These are phyloP conservation scores for Sarcodon aspratus DNA, from an alignment of 768 basidiomycete genomes.

Conservation along the genomic window DNA sequence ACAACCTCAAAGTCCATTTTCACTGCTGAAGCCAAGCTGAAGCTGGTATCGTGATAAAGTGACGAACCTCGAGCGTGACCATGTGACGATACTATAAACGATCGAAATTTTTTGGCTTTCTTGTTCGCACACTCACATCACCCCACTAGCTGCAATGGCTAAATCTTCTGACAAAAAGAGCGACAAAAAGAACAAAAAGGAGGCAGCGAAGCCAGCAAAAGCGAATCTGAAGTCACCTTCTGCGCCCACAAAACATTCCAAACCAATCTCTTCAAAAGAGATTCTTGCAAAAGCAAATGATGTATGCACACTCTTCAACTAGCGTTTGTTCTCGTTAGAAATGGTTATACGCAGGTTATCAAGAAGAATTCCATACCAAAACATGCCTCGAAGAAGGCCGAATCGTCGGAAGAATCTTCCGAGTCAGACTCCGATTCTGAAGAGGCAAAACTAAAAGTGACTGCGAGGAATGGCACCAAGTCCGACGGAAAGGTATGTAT, in stretches of 20 bases:
- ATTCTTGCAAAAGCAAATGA: constrained; percentile 23
- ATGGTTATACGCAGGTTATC: too few species aligned
- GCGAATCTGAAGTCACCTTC: constrained; percentile 14
- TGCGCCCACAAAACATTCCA: constrained; percentile 10
- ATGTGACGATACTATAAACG: not conserved
- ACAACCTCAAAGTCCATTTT: constrained; percentile 51
- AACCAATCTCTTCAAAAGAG: constrained; percentile 27
- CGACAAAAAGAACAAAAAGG: constrained; percentile 25
- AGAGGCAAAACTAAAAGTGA: constrained; percentile 11
- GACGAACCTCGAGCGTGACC: not conserved
- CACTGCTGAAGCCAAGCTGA: not conserved
- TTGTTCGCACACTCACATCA: constrained; percentile 10
- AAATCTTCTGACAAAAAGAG: constrained; percentile 29
- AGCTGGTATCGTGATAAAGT: not conserved
- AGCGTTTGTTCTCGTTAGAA: too few species aligned
- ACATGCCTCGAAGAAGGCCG: not conserved
- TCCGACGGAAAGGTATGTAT: constrained; percentile 14
- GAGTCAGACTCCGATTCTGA: constrained; percentile 18
- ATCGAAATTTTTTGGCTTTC: constrained; percentile 4
- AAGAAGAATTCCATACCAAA: not conserved
- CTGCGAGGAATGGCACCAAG: constrained; percentile 6
- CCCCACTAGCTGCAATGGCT: constrained; percentile 20
- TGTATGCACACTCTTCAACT: constrained; percentile 1
- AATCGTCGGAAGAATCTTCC: constrained; percentile 9
- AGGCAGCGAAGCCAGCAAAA: constrained; percentile 21